phyloP scores from a whole-genome alignment of 2,329 filamentous ascomycete genomes.

The Xylaria sp. region DNA sequence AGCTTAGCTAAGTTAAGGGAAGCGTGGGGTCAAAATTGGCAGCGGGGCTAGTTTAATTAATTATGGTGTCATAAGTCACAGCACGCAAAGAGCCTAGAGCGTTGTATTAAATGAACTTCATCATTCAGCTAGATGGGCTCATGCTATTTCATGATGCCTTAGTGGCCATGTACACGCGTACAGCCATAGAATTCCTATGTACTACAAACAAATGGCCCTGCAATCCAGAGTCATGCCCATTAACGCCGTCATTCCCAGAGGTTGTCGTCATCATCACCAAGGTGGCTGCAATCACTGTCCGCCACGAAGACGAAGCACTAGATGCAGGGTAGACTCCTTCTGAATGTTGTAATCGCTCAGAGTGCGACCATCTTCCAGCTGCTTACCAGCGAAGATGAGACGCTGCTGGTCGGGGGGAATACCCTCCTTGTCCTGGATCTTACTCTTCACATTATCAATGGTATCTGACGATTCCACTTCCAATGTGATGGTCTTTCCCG shows the following conservation, averaged over 20 bases:
- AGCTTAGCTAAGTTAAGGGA: neutral
- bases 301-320: constrained; percentile 77
- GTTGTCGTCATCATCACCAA: constrained; percentile 41
- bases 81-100: neutral
- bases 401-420: constrained; percentile 78
- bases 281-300: constrained; percentile 58
- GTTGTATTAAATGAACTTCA: neutral
- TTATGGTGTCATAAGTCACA: constrained; percentile 1
- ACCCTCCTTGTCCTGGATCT: constrained; percentile 79
- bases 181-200: constrained; percentile 36
- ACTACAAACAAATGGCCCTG: constrained; percentile 33
- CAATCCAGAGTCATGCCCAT: constrained; percentile 36
- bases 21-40: neutral
- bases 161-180: constrained; percentile 16
- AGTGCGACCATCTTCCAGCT: constrained; percentile 79
- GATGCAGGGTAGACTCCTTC: constrained; percentile 77
- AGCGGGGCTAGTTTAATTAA: neutral
- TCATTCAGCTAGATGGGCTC: constrained; percentile 19
- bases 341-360: constrained; percentile 93
- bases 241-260: constrained; percentile 48
- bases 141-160: constrained; percentile 23
- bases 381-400: constrained; percentile 77
- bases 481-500: constrained; percentile 75
- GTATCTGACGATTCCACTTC: constrained; percentile 76
- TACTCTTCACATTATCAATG: constrained; percentile 76